Conservation (phyloP, 305 asterid genomes). For the Nicotiana rustica region DNA sequence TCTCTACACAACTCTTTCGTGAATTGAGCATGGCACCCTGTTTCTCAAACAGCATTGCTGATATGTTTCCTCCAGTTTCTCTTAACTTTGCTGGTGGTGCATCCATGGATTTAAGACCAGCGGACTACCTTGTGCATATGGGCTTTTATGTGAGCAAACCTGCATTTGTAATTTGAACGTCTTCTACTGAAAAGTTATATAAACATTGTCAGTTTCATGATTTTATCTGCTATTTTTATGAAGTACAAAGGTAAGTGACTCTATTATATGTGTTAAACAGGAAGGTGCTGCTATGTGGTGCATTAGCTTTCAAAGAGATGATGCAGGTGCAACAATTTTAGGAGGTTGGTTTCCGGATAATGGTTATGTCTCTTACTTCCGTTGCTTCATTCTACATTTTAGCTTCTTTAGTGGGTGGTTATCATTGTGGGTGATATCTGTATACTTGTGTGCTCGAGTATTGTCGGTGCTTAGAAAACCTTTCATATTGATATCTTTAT, state of each 20-base stretch:
- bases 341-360: slow-evolving; percentile 68
- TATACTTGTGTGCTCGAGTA: slow-evolving; percentile 16
- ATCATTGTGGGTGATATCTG: slow-evolving; percentile 3
- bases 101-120: slow-evolving; percentile 34
- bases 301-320: slow-evolving; percentile 66
- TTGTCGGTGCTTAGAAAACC: not conserved
- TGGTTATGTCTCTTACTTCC: not conserved
- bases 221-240: not conserved
- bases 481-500: not conserved
- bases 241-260: not conserved
- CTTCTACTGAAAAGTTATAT: not conserved
- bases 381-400: not conserved
- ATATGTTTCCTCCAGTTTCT: slow-evolving; percentile 74
- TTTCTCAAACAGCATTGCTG: slow-evolving; percentile 53
- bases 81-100: slow-evolving; percentile 34
- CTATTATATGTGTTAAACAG: slow-evolving; percentile 48
- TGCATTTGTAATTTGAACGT: not conserved
- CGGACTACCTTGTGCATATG: slow-evolving; percentile 31
- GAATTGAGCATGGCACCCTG: not conserved
- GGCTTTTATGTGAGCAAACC: slow-evolving; percentile 24
- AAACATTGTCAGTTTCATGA: not conserved
- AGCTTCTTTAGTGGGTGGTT: not conserved
- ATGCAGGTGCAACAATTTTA: slow-evolving; percentile 71
- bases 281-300: slow-evolving; percentile 87
- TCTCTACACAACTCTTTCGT: not conserved